Evolutionary conservation across 108 stramenopile species (phyloP).

Genomic region (Cyclotella baltica): DNA sequence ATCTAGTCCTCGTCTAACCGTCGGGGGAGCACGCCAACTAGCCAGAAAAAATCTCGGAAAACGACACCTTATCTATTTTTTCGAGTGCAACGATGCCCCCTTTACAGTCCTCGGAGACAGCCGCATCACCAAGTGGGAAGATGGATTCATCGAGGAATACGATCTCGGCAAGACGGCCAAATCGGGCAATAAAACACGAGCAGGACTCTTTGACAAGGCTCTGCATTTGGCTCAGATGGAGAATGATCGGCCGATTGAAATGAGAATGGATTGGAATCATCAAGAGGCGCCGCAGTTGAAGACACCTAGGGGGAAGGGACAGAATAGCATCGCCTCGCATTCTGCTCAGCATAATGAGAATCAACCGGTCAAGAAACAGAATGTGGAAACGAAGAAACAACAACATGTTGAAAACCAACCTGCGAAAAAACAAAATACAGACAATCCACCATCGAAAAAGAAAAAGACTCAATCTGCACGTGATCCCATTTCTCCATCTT

Average conservation of each 20-base stretch:
- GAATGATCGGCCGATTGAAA: conserved; percentile 72
- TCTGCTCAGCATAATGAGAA: neutral
- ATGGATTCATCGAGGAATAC: conserved; percentile 77
- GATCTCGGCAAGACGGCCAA: conserved; percentile 82
- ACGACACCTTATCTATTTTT: conserved; percentile 84
- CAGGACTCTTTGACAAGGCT: conserved; percentile 65
- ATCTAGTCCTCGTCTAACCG: conserved; percentile 70
- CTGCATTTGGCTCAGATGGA: conserved; percentile 76
- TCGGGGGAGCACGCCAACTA: conserved; percentile 75
- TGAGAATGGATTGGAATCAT: conserved; percentile 89
- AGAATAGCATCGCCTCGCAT: neutral
- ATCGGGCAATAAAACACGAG: conserved; percentile 60
- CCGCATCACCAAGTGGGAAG: conserved; percentile 71
- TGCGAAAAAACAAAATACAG: neutral
- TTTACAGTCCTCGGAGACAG: conserved; percentile 71
- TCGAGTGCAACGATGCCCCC: conserved; percentile 85
- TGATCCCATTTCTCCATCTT: neutral
- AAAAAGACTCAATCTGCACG: neutral
- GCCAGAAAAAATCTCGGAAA: conserved; percentile 85
- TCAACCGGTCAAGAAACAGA: conserved; percentile 6
- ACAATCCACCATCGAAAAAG: neutral
- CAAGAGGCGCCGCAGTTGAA: conserved; percentile 38
- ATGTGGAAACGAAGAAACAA: too few species aligned
- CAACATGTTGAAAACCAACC: neutral
- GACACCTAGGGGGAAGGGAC: conserved; percentile 8